A percentile compares a stretch with the other conserved stretches of the same genome.
Evolutionary conservation across 345 rosid genomes (phyloP).

Genomic region (Eutrema heterophyllum): DNA sequence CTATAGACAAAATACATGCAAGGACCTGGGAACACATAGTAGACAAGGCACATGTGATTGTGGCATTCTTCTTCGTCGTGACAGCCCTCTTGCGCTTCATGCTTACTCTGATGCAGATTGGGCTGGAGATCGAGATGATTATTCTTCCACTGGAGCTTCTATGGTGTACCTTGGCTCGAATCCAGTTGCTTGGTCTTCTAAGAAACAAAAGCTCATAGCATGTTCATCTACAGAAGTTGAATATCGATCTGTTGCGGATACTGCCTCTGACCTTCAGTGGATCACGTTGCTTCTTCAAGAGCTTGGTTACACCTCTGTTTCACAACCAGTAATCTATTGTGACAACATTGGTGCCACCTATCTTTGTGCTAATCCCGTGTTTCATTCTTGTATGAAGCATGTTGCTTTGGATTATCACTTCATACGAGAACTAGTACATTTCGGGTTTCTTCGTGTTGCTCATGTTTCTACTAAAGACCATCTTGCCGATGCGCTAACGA

Average conservation of each 20-base stretch:
- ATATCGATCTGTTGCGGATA: too few relatives aligned
- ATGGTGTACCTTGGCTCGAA: background rate
- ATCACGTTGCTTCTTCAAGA: too few relatives aligned
- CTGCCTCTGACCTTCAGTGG: too few relatives aligned
- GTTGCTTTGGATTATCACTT: too few relatives aligned
- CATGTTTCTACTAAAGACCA: too few relatives aligned
- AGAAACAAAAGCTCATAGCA: background rate
- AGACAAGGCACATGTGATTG: background rate
- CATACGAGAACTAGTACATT: too few relatives aligned
- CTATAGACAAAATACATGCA: conserved; percentile 55
- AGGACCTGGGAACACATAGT: conserved; percentile 55
- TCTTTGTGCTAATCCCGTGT: background rate
- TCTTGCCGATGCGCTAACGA: too few relatives aligned
- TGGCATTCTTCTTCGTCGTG: too few relatives aligned
- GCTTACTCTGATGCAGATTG: too few relatives aligned
- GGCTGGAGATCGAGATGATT: background rate
- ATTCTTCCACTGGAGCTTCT: background rate
- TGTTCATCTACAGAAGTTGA: background rate
- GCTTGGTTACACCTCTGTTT: too few relatives aligned
- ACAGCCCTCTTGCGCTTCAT: too few relatives aligned
- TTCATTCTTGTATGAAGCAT: background rate
- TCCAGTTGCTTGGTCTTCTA: background rate
- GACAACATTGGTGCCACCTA: background rate
- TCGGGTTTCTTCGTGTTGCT: too few relatives aligned
- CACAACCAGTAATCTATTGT: background rate